Conservation (phyloP, 495 filamentous ascomycete genomes). For the Collariella sp. region DNA sequence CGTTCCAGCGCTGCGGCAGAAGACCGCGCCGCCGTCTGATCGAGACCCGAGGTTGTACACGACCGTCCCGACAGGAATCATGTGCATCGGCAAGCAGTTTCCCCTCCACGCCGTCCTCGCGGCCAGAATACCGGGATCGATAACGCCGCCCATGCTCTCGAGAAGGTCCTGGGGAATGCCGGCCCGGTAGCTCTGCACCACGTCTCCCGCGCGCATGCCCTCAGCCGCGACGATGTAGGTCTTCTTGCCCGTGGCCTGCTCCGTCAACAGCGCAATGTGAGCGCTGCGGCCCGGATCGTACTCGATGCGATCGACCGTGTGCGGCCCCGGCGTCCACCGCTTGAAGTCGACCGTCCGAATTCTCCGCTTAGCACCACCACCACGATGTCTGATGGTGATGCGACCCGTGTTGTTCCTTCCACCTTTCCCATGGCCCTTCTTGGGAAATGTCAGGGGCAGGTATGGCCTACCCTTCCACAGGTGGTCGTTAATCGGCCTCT, state of each 20-base stretch:
- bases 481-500: constrained; percentile 88
- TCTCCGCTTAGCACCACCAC: constrained; percentile 82
- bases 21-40: constrained; percentile 63
- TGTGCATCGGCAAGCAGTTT: constrained; percentile 88
- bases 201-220: constrained; percentile 84
- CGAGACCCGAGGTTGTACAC: constrained; percentile 83
- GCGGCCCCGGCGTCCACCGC: constrained; percentile 65
- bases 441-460: constrained; percentile 73
- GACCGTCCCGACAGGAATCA: constrained; percentile 86
- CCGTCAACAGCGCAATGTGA: constrained; percentile 79
- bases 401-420: constrained; percentile 80
- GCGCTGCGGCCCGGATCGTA: constrained; percentile 89
- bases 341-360: constrained; percentile 86
- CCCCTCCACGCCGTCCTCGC: constrained; percentile 90
- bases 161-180: constrained; percentile 81
- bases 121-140: constrained; percentile 91
- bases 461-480: constrained; percentile 87
- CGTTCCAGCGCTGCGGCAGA: constrained; percentile 90
- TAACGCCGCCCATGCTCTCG: constrained; percentile 77
- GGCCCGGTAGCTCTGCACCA: constrained; percentile 78
- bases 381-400: constrained; percentile 82
- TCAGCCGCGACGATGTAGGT: constrained; percentile 91
- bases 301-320: constrained; percentile 87
- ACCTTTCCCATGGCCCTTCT: constrained; percentile 85
- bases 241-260: constrained; percentile 56